phyloP scores from a whole-genome alignment of 257 asterid species.

The Solanum medicagineum region DNA sequence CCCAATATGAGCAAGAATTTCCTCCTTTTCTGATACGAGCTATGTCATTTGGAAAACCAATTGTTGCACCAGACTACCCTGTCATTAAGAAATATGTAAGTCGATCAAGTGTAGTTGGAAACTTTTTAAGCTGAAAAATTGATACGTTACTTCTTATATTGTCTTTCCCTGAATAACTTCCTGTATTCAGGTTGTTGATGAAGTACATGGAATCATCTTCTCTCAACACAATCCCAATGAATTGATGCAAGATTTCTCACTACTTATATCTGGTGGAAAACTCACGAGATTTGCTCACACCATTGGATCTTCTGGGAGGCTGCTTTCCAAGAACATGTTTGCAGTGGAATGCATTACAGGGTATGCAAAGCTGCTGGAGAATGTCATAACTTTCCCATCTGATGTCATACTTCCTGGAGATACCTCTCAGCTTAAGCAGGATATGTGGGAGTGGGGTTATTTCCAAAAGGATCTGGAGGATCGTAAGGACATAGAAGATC shows the following conservation, averaged over 20 bases:
- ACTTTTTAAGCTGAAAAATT: neutral
- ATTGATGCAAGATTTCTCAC: conserved; percentile 50
- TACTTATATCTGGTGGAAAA: conserved; percentile 51
- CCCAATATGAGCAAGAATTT: conserved; percentile 90
- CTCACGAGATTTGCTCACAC: conserved; percentile 56
- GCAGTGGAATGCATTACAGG: conserved; percentile 64
- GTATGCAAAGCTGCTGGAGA: conserved; percentile 63
- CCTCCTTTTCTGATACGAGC: conserved; percentile 82
- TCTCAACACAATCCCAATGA: conserved; percentile 54
- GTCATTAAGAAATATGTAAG: conserved; percentile 64
- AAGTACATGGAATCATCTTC: conserved; percentile 71
- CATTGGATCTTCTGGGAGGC: conserved; percentile 64
- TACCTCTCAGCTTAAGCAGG: conserved; percentile 45
- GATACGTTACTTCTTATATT: neutral
- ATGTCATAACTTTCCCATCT: conserved; percentile 73
- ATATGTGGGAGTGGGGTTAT: conserved; percentile 69
- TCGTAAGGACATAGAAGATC: conserved; percentile 17
- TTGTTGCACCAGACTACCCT: conserved; percentile 62
- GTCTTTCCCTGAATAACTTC: conserved; percentile 4
- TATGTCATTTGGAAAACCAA: conserved; percentile 85
- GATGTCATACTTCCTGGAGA: conserved; percentile 68
- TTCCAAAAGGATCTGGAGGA: conserved; percentile 44
- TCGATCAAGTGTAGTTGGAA: conserved; percentile 9
- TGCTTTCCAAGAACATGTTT: conserved; percentile 74
- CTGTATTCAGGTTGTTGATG: conserved; percentile 59